These are phyloP conservation scores for Xylaria intraflava DNA, from an alignment of 495 filamentous ascomycete species.

Conservation along the genomic window DNA sequence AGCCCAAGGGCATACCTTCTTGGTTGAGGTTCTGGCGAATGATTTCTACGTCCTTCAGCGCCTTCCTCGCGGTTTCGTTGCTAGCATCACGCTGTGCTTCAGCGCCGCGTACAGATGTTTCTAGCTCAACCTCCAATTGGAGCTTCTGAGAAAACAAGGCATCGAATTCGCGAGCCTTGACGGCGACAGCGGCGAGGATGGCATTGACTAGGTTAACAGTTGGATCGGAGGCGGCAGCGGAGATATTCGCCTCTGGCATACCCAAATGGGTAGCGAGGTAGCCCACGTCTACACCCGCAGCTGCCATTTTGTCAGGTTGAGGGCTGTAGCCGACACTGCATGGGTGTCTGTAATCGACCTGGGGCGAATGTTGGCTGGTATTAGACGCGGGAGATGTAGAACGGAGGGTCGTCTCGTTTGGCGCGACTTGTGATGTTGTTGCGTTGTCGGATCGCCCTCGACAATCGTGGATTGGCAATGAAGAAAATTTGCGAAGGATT, in stretches of 20 bases:
- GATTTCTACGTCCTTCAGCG: conserved; percentile 69
- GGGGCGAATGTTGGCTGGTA: not conserved
- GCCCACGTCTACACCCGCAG: conserved; percentile 63
- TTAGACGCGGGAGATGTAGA: not conserved
- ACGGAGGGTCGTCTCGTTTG: not conserved
- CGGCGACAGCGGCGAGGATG: conserved; percentile 59
- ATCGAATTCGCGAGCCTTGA: conserved; percentile 74
- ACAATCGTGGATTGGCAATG: not conserved
- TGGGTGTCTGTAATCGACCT: conserved; percentile 1
- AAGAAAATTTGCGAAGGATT: not conserved
- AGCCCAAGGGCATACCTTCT: conserved; percentile 59
- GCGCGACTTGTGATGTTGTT: not conserved
- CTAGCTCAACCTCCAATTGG: conserved; percentile 82
- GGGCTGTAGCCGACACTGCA: conserved; percentile 4
- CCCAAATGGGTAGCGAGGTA: conserved; percentile 71
- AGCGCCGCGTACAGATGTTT: conserved; percentile 71
- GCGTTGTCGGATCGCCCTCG: not conserved
- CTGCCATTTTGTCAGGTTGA: conserved; percentile 56
- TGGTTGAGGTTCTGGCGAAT: conserved; percentile 69
- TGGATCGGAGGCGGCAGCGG: conserved; percentile 59
- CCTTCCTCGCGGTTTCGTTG: conserved; percentile 73
- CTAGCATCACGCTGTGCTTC: conserved; percentile 75
- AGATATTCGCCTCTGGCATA: conserved; percentile 61
- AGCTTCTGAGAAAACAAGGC: conserved; percentile 75
- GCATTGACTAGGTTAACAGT: conserved; percentile 68